Percentiles rank a stretch among this genome's conserved stretches.
phyloP scores from a whole-genome alignment of 2,329 filamentous ascomycete genomes.

The Dothideomycetes sp. region DNA sequence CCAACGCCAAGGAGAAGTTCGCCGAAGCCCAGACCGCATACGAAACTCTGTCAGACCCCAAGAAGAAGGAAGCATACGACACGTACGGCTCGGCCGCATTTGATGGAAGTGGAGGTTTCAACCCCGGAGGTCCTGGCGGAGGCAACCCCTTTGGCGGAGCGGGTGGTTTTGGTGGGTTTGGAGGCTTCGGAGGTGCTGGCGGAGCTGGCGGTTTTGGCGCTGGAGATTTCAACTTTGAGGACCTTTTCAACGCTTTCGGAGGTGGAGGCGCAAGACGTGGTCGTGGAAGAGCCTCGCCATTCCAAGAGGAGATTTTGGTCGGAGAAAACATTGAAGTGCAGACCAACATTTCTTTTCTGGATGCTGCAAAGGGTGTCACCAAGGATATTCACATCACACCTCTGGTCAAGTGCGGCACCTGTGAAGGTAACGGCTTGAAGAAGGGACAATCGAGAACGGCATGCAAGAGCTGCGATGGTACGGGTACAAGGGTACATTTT shows the following conservation, averaged over 20 bases:
- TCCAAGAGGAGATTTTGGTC: slow-evolving; percentile 73
- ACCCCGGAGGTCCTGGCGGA: slow-evolving; percentile 56
- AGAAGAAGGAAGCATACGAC: slow-evolving; percentile 89
- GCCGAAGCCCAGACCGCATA: slow-evolving; percentile 88
- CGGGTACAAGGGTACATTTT: slow-evolving; percentile 76
- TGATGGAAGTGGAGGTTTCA: slow-evolving; percentile 56
- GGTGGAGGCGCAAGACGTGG: slow-evolving; percentile 48
- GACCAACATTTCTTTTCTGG: slow-evolving; percentile 87
- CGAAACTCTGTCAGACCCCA: slow-evolving; percentile 81
- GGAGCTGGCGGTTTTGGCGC: slow-evolving; percentile 49
- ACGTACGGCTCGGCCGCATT: slow-evolving; percentile 77
- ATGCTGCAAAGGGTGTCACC: slow-evolving; percentile 81
- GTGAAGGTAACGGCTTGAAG: slow-evolving; percentile 76
- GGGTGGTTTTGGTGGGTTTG: slow-evolving; percentile 32
- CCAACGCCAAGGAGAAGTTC: slow-evolving; percentile 89
- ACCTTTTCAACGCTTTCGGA: slow-evolving; percentile 82
- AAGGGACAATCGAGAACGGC: slow-evolving; percentile 61
- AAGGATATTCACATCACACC: slow-evolving; percentile 86
- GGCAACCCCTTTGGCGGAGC: slow-evolving; percentile 55
- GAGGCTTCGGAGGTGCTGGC: slow-evolving; percentile 37
- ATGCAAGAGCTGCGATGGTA: slow-evolving; percentile 76
- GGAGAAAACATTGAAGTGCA: slow-evolving; percentile 95
- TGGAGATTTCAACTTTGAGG: slow-evolving; percentile 89
- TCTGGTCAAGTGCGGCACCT: slow-evolving; percentile 70
- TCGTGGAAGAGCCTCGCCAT: slow-evolving; percentile 53